Conservation (phyloP, 176 grass and related monocot species). For the Oryza brachyantha region DNA sequence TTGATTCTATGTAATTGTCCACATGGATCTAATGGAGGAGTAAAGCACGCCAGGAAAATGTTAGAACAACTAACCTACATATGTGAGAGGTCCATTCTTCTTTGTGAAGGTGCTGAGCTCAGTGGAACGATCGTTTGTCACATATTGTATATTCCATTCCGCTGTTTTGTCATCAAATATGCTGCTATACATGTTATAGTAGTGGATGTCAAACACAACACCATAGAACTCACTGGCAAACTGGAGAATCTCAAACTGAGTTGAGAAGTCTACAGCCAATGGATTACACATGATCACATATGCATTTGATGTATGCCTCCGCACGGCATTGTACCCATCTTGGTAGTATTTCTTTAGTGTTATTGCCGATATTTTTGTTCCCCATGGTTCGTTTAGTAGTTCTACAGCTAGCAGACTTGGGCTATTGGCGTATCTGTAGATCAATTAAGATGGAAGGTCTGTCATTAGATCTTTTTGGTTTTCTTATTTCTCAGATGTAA, state of each 20-base stretch:
- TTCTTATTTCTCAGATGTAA: not conserved
- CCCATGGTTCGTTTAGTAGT: conserved; percentile 64
- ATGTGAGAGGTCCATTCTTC: conserved; percentile 45
- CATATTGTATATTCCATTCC: conserved; percentile 56
- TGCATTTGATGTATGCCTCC: conserved; percentile 45
- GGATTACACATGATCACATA: conserved; percentile 79
- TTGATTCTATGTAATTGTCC: too few relatives aligned
- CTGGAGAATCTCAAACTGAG: conserved; percentile 32
- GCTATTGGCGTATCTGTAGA: conserved; percentile 33
- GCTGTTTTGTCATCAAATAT: conserved; percentile 34
- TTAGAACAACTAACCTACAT: not conserved
- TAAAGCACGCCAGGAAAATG: conserved; percentile 27
- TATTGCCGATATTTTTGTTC: conserved; percentile 27
- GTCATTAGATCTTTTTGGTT: not conserved
- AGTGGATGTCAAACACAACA: conserved; percentile 57
- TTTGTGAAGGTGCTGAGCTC: conserved; percentile 7
- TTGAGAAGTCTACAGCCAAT: not conserved
- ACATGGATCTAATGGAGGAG: not conserved
- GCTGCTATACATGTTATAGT: conserved; percentile 44
- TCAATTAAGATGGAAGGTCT: not conserved
- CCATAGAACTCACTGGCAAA: conserved; percentile 26
- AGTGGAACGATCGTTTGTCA: conserved; percentile 25
- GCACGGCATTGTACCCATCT: conserved; percentile 53
- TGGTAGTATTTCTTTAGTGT: conserved; percentile 63
- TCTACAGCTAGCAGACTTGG: conserved; percentile 57